Evolutionary conservation across 73 alveolate species (phyloP), one percentile per base, ranked within the genome.

Genomic region (Paramecium sonneborni): DNA sequence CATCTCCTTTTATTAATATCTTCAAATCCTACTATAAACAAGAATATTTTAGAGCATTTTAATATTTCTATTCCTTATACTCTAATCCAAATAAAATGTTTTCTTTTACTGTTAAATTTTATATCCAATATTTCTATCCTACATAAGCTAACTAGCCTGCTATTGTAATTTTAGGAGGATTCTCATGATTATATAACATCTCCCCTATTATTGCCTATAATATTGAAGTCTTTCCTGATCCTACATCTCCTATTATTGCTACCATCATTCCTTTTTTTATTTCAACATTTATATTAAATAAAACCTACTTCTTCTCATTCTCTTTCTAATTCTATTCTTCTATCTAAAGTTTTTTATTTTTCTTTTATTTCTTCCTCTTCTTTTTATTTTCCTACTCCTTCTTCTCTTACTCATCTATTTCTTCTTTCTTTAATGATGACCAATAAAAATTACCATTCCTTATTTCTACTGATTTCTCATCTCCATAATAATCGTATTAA

Each of bases 21-120:
- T 95, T 94, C n/a, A 96, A 87, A 84, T 96, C 99, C 89, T 89
- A 70, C 58, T 76, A 88, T 41, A 96, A 85, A 93, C 95, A 93
- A 34, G 98, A 95, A 67, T 89, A 28, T 41, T 93, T 79, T 9
- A 96, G 86, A n/a, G 91, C 88, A 89, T 96, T 67, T 74, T 92
- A 87, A 62, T 96, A 96, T 88, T 76, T 86, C 15, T 28, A 30
- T 67, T 95, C 96, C 21, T 93, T 94, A 85, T 72, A 95, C 85
- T 93, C 30, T 68, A 88, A 95, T 82, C 95, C 95, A 93, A 96
- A 94, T 57, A 96, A 58, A 79, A 96, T 95, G 85, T 96, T 96
- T 76, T 96, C 97, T 72, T 62, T 92, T 12, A 88, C 93, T 11
- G 93, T 88, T 26, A 62, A 38, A 46, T 76, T 69, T 76, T 69